A percentile compares a stretch with the other conserved stretches of the same genome.
These are phyloP conservation scores for Samsoniella hepiali DNA, from an alignment of 2,329 filamentous ascomycete species.

Conservation along the genomic window DNA sequence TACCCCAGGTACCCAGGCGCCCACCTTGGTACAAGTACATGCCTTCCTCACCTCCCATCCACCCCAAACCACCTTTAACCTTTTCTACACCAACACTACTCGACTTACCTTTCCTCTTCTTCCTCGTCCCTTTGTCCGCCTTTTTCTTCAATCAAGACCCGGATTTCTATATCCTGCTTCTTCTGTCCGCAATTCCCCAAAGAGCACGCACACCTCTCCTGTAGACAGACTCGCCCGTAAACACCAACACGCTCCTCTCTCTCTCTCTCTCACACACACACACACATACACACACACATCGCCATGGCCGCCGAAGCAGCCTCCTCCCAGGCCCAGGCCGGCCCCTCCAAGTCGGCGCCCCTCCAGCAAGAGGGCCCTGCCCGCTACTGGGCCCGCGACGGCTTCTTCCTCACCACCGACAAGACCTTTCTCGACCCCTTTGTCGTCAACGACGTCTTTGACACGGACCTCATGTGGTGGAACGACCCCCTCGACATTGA, in stretches of 20 bases:
- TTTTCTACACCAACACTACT: neutral
- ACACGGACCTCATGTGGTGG: conserved; percentile 60
- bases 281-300: neutral
- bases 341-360: conserved; percentile 15
- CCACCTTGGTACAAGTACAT: conserved; percentile 11
- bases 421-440: conserved; percentile 51
- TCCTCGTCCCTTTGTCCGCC: neutral
- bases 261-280: neutral
- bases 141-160: neutral
- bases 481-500: conserved; percentile 48
- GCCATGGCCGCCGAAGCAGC: conserved; percentile 15
- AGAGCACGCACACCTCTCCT: neutral
- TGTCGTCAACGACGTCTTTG: conserved; percentile 54
- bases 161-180: neutral
- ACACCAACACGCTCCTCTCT: neutral
- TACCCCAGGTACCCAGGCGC: conserved; percentile 2
- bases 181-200: too few species aligned
- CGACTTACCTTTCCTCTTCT: neutral
- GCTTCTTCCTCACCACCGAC: conserved; percentile 61
- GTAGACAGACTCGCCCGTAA: neutral
- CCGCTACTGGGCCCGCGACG: conserved; percentile 48
- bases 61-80: neutral
- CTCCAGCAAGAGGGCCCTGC: conserved; percentile 31
- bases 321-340: conserved; percentile 5
- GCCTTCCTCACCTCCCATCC: conserved; percentile 1